These are phyloP conservation scores for Sporothrix brasiliensis DNA, from an alignment of 2,329 filamentous ascomycete genomes.

Conservation along the genomic window DNA sequence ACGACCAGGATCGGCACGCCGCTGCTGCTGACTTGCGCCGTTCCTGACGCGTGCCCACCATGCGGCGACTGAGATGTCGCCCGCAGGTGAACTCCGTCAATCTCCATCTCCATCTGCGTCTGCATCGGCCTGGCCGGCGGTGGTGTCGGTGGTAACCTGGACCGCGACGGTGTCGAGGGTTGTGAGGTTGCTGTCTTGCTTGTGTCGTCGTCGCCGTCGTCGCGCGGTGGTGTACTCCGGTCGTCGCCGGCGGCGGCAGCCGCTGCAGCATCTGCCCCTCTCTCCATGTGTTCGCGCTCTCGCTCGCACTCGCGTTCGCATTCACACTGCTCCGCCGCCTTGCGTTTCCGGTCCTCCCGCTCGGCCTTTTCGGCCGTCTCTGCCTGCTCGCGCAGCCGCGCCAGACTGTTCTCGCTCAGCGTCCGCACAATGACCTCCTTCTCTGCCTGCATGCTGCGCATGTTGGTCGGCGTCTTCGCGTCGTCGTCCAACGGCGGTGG, in stretches of 20 bases:
- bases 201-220: constrained; percentile 23
- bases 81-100: constrained; percentile 60
- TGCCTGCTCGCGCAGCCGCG: constrained; percentile 50
- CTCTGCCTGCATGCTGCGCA: constrained; percentile 64
- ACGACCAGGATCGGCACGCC: constrained; percentile 39
- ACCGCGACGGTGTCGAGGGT: neutral
- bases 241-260: neutral
- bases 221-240: constrained; percentile 31
- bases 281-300: no score
- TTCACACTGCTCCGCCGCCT: neutral
- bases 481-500: constrained; percentile 65
- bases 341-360: constrained; percentile 37
- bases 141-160: constrained; percentile 34
- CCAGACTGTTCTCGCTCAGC: constrained; percentile 59
- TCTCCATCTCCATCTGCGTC: constrained; percentile 41
- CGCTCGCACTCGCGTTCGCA: no score
- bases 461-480: constrained; percentile 57
- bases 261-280: neutral
- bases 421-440: constrained; percentile 63
- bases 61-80: neutral
- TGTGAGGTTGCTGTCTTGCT: neutral
- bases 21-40: constrained; percentile 47
- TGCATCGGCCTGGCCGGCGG: constrained; percentile 34
- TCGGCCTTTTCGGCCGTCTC: constrained; percentile 45
- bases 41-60: constrained; percentile 4